Evolutionary conservation across 306 rosid species (phyloP).

Genomic region (Phaseolus lunatus): DNA sequence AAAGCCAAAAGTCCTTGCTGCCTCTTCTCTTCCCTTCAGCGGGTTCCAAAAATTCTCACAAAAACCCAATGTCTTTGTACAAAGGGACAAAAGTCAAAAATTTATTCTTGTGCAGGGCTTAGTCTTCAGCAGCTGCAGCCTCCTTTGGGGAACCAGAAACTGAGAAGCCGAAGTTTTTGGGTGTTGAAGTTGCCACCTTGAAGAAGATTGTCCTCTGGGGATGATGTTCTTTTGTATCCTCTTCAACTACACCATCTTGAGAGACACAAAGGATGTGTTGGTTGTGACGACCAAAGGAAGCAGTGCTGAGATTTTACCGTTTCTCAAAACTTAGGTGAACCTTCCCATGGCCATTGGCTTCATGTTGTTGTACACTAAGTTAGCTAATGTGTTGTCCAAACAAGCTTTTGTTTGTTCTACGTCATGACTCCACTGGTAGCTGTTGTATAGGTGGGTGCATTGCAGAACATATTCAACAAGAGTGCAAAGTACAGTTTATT

Average conservation of each 20-base stretch:
- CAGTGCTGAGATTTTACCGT: conserved; percentile 98
- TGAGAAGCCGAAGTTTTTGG: conserved; percentile 70
- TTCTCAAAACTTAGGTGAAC: conserved; percentile 96
- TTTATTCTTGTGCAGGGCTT: conserved; percentile 81
- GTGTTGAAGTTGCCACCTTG: conserved; percentile 70
- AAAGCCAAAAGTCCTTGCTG: conserved; percentile 60
- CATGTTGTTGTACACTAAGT: conserved; percentile 83
- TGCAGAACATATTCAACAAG: conserved; percentile 99
- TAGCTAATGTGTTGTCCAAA: conserved; percentile 83
- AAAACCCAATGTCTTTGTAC: conserved; percentile 45
- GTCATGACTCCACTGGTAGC: conserved; percentile 99
- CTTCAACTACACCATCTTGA: conserved; percentile 90
- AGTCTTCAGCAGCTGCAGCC: conserved; percentile 71
- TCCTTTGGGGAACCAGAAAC: conserved; percentile 53
- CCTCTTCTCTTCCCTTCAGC: conserved; percentile 61
- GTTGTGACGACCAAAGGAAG: conserved; percentile 99
- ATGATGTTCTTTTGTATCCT: conserved; percentile 96
- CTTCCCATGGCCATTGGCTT: conserved; percentile 99
- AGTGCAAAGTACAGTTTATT: conserved; percentile 98
- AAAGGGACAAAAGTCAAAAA: conserved; percentile 49
- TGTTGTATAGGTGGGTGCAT: conserved; percentile 97
- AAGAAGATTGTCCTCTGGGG: conserved; percentile 97
- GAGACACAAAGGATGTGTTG: conserved; percentile 92
- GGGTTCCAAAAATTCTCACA: conserved; percentile 59
- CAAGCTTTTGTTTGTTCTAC: conserved; percentile 82